Evolutionary conservation across 2,329 filamentous ascomycete genomes (phyloP).

Genomic region (Arthrobotrys iridis): DNA sequence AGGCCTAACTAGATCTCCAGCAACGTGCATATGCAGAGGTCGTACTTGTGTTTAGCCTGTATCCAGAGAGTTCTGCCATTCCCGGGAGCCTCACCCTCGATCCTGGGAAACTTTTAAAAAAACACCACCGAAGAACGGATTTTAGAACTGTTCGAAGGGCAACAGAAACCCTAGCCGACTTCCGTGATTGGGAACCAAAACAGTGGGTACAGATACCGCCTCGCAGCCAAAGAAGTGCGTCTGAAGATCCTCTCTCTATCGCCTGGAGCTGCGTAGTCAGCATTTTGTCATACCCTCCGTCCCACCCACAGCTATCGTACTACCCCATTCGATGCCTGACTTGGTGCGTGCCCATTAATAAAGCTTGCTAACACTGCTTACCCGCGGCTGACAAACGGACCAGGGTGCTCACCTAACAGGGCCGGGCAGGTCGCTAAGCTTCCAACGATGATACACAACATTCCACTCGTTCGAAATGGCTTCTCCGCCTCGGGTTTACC

Average conservation of each 20-base stretch:
- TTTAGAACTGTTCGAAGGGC: neutral
- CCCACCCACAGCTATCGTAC: neutral
- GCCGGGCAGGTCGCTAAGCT: constrained; percentile 3
- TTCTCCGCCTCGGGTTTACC: constrained; percentile 12
- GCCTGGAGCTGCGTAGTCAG: constrained; percentile 39
- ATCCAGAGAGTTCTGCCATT: too few species aligned
- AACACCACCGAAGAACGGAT: neutral
- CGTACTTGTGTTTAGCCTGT: neutral
- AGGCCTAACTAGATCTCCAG: neutral
- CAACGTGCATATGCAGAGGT: neutral
- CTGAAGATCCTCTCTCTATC: neutral
- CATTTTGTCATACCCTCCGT: constrained; percentile 43
- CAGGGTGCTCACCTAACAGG: constrained; percentile 12
- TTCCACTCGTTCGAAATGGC: constrained; percentile 7
- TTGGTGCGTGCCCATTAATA: constrained; percentile 31
- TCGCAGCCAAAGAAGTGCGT: neutral
- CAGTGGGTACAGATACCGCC: neutral
- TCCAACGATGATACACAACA: neutral
- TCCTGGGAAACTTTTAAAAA: neutral
- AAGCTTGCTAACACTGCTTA: constrained; percentile 51
- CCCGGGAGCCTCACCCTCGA: neutral
- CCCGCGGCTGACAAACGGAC: constrained; percentile 50
- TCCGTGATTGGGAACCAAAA: neutral
- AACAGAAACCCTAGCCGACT: constrained; percentile 17
- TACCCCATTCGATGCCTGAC: neutral